Conservation (phyloP, 768 basidiomycete species). For the Lactifluus rugatus region DNA sequence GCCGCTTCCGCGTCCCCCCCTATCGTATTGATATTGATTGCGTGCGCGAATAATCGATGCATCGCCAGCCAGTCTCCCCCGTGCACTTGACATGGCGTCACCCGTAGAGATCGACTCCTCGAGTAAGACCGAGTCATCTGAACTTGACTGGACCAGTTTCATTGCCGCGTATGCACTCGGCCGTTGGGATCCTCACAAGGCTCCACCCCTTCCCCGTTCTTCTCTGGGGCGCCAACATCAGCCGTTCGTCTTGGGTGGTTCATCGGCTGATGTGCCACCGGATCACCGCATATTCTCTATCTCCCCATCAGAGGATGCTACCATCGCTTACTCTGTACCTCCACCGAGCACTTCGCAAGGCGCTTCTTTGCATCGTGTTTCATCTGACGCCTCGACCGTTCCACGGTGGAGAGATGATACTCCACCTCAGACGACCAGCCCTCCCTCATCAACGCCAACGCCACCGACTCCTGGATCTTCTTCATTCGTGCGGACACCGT, state of each 20-base stretch:
- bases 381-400: not conserved
- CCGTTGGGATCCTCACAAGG: conserved; percentile 69
- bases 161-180: conserved; percentile 68
- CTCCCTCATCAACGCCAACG: conserved; percentile 2
- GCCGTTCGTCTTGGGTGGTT: not conserved
- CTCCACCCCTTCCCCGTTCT: conserved; percentile 48
- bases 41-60: not conserved
- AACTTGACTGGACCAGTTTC: conserved; percentile 67
- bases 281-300: not conserved
- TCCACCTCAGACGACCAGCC: conserved; percentile 8
- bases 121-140: conserved; percentile 19
- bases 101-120: conserved; percentile 17
- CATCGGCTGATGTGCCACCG: not conserved
- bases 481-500: not conserved
- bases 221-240: conserved; percentile 18
- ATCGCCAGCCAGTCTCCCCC: conserved; percentile 13
- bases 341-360: not conserved
- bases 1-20: not conserved
- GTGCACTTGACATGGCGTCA: conserved; percentile 24
- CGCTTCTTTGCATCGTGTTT: not conserved
- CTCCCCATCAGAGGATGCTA: not conserved
- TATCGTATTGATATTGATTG: not conserved
- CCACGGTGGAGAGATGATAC: not conserved
- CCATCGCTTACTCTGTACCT: not conserved
- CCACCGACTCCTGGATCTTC: conserved; percentile 1